Conservation (phyloP, 768 basidiomycete species). For the Cytidiella melzeri region DNA sequence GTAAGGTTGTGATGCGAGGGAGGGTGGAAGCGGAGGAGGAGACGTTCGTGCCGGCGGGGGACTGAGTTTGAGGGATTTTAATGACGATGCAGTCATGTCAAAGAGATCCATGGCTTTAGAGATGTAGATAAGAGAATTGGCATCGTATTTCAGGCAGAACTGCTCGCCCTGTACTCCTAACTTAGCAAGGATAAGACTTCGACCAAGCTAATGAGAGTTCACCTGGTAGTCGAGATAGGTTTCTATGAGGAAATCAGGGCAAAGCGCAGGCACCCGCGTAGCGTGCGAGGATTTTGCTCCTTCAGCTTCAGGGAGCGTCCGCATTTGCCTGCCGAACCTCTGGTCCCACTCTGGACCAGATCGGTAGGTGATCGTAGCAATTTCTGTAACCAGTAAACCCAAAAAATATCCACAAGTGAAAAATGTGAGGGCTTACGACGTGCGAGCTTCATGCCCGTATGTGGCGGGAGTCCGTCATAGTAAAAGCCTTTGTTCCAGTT, state of each 20-base stretch:
- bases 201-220: constrained; percentile 7
- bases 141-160: constrained; percentile 98
- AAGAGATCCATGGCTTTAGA: constrained; percentile 99
- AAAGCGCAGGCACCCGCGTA: constrained; percentile 60
- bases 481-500: constrained; percentile 99
- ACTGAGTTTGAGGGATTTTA: constrained; percentile 59
- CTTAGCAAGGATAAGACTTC: background rate
- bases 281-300: constrained; percentile 6
- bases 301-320: constrained; percentile 33
- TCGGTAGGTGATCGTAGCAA: constrained; percentile 97
- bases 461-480: constrained; percentile 91
- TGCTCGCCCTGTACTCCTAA: constrained; percentile 66
- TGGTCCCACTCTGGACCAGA: constrained; percentile 99
- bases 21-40: constrained; percentile 26
- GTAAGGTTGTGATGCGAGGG: constrained; percentile 17
- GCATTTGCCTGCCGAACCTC: constrained; percentile 84
- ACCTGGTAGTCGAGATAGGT: constrained; percentile 94
- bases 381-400: constrained; percentile 49
- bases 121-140: constrained; percentile 97
- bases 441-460: constrained; percentile 97
- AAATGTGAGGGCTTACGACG: constrained; percentile 55
- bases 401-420: constrained; percentile 1
- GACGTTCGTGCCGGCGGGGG: constrained; percentile 20
- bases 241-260: constrained; percentile 97
- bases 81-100: constrained; percentile 80